Evolutionary conservation across 2,329 filamentous ascomycete species (phyloP), one percentile per base, ranked within the genome.

Genomic region (Aspergillus neoniger): DNA sequence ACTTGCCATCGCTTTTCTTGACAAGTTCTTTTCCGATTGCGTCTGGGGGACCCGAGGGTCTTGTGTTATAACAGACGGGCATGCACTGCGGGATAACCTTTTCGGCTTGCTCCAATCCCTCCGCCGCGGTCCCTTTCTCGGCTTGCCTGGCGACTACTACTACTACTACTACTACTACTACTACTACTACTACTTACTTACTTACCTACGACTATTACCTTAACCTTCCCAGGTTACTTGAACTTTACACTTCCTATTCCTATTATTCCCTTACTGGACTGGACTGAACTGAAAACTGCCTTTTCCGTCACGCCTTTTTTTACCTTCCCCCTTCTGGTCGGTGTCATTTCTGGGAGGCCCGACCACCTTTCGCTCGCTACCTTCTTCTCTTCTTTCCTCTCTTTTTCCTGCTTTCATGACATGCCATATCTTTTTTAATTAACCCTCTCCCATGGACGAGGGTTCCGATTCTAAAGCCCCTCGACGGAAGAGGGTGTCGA

Each of bases 401-500:
- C n/a, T 19, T 25, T 43, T 52, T 12, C 10, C 32, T 36, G 32
- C 32, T 36, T 67, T 61, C 60, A 70, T 74, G 72, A 63, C 69
- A 69, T 70, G 68, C 58, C 43, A 60, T 50, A 56, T 51, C 51
- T 62, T 58, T 44, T 47, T 30, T 62, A 67, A 63, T 52, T 68
- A 60, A 68, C 53, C 69, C 65, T 69, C 70, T 63, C 71, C 67
- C 60, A 78, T 78, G 71, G 72, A 76, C 60, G 75, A 78, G 69
- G 75, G 73, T 65, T 69, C 72, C 23, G 73, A 76, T 64, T 60
- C 66, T 9, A 76, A 73, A 69, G 70, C 67, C 65, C 69, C 73
- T 70, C 74, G 74, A 57, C 76, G 79, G 50, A 78, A 79, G 70
- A 77, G 79, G 69, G 78, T 80, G 47, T 80, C 79, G 19, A 73